Base-by-base conservation (phyloP, 2,329 filamentous ascomycete genomes). In the Cryphonectria carpinicola region DNA sequence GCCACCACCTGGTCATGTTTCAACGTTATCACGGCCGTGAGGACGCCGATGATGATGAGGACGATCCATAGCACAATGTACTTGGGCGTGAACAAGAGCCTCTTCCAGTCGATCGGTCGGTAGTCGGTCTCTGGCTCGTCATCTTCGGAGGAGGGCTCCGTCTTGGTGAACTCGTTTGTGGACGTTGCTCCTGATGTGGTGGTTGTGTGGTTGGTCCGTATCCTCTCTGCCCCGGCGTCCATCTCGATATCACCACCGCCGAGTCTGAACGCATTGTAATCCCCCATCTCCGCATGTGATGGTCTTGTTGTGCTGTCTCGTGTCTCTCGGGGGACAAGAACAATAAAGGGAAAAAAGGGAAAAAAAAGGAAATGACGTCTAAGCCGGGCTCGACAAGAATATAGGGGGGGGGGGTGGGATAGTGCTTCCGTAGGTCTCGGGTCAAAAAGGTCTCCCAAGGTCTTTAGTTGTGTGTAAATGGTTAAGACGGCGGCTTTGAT, bases 1-100 rank as follows among this genome's bases (percentile, higher is more conserved):
- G 75, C 73, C 54, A 82, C 80, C 49, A 82, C 80, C 63, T 81
- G 69, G 72, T 81, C 79, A 71, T 83, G 81, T 25, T 80, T 75
- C n/a, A 82, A 70, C 7, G 79, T 78, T 54, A 82, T 76, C 17
- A 81, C 73, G 28, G 78, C 73, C 0, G 79, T 80, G 4, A 79
- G 68, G 6, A 81, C 73, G 19, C 76, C 56, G 28, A 79, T 73
- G 19, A 78, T 66, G 17, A 81, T 76, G 4, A 70, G 61, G 32
- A 82, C 35, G 60, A 62, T 62, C 35, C 41, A 75, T 74, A 66
- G 60, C 74, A 75, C 77, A 52, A 81, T 76, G 72, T 81, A 81
- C 69, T 81, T 81, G 4, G 76, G 76, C 25, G 78, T 76, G 49
- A 78, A 73, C 43, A 80, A 75, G n/a, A 79, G 70, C 68, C 77